Percentiles rank a stretch among this genome's conserved stretches.
Conservation (phyloP, 169 alveolate species). For the Plasmodium billcollinsi region DNA sequence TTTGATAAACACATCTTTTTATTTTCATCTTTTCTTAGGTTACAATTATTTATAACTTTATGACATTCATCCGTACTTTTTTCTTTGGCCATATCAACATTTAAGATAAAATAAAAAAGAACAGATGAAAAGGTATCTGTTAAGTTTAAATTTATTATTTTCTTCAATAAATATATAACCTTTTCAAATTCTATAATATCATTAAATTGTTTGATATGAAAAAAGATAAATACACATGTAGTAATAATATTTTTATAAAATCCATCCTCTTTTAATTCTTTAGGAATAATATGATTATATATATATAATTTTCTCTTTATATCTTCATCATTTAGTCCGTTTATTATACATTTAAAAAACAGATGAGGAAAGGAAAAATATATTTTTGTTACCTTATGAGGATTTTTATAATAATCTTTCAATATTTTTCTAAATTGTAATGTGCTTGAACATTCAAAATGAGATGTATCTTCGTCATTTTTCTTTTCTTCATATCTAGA, state of each 20-base stretch:
- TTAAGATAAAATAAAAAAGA: not conserved
- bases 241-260: constrained; percentile 24
- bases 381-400: constrained; percentile 15
- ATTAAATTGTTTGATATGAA: not conserved
- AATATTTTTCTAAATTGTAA: not conserved
- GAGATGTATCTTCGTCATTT: not conserved
- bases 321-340: constrained; percentile 21
- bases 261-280: constrained; percentile 31
- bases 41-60: not conserved
- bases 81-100: not conserved
- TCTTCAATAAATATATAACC: constrained; percentile 16
- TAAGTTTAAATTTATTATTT: constrained; percentile 15
- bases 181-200: constrained; percentile 32
- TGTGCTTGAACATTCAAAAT: not conserved
- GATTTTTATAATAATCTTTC: constrained; percentile 36
- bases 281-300: constrained; percentile 46
- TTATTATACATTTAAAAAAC: constrained; percentile 44
- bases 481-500: not conserved
- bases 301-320: constrained; percentile 35
- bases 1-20: not conserved
- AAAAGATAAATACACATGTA: constrained; percentile 23
- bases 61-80: not conserved
- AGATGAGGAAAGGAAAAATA: constrained; percentile 35
- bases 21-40: not conserved
- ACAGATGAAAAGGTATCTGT: constrained; percentile 14